Conservation (phyloP, 225 moss, liverwort and hornwort genomes). For the Pleurozium schreberi region DNA sequence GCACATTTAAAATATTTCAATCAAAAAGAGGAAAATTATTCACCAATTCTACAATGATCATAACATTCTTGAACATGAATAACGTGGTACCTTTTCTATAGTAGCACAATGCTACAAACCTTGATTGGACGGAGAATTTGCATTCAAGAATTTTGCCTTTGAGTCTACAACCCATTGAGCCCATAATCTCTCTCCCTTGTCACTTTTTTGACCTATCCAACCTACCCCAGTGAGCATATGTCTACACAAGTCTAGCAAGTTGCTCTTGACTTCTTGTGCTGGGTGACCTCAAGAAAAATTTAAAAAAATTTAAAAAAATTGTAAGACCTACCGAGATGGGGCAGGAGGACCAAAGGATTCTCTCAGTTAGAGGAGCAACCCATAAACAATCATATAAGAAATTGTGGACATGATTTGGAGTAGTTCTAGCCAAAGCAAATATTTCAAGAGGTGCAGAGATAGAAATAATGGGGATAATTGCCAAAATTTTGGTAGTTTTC, state of each 20-base stretch:
- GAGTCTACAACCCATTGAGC: rapidly evolving
- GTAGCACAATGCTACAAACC: background rate
- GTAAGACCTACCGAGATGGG: no score
- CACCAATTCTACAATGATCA: background rate
- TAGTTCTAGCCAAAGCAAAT: no score
- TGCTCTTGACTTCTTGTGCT: background rate
- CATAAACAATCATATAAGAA: no score
- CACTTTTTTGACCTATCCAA: background rate
- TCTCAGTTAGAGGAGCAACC: no score
- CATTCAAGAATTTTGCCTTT: background rate
- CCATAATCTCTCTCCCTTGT: no score
- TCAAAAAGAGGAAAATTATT: background rate
- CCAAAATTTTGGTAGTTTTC: no score
- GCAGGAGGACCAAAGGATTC: no score
- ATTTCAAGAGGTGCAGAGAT: no score
- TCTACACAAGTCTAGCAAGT: background rate
- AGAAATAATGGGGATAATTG: no score
- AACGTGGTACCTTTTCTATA: background rate
- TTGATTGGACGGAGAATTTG: background rate
- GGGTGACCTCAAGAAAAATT: background rate
- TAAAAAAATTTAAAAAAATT: no score
- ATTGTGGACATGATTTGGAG: no score
- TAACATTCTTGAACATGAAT: background rate
- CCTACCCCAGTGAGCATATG: rapidly evolving
- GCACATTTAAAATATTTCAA: background rate